Evolutionary conservation across 768 basidiomycete species (phyloP).

Genomic region (Strobilomyces echinocephalus): DNA sequence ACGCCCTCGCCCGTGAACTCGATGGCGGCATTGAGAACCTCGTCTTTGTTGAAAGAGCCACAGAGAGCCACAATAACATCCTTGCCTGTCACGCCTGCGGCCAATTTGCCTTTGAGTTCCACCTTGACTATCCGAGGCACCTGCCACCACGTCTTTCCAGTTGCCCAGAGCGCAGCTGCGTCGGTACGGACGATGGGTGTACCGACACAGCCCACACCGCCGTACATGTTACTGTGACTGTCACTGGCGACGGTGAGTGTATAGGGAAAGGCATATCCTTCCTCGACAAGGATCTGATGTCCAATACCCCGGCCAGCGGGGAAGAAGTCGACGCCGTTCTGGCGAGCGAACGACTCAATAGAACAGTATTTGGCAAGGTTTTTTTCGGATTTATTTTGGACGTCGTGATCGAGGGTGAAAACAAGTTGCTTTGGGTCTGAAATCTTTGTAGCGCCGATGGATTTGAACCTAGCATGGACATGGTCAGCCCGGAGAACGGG

Average conservation of each 20-base stretch:
- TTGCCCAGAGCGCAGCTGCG: constrained; percentile 95
- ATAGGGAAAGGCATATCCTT: constrained; percentile 96
- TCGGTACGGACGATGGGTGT: constrained; percentile 97
- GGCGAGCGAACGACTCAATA: constrained; percentile 86
- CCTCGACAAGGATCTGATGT: constrained; percentile 95
- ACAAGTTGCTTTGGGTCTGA: constrained; percentile 80
- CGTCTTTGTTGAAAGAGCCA: constrained; percentile 92
- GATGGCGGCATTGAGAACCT: constrained; percentile 94
- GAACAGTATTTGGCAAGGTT: constrained; percentile 89
- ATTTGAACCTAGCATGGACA: constrained; percentile 67
- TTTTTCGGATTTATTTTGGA: constrained; percentile 89
- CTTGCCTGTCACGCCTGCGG: constrained; percentile 92
- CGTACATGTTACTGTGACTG: constrained; percentile 99
- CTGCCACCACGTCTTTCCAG: constrained; percentile 99
- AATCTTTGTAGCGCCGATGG: constrained; percentile 85
- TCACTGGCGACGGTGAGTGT: constrained; percentile 95
- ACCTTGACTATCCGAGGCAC: constrained; percentile 96
- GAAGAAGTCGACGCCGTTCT: constrained; percentile 88
- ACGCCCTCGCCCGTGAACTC: constrained; percentile 94
- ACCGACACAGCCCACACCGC: constrained; percentile 94
- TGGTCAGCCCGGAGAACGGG: neutral
- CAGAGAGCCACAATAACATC: constrained; percentile 97
- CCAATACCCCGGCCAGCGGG: constrained; percentile 97
- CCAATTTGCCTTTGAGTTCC: constrained; percentile 75
- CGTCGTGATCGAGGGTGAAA: constrained; percentile 97